Conservation (phyloP, 2,329 filamentous ascomycete genomes). For the Camptophora hylomeconis region DNA sequence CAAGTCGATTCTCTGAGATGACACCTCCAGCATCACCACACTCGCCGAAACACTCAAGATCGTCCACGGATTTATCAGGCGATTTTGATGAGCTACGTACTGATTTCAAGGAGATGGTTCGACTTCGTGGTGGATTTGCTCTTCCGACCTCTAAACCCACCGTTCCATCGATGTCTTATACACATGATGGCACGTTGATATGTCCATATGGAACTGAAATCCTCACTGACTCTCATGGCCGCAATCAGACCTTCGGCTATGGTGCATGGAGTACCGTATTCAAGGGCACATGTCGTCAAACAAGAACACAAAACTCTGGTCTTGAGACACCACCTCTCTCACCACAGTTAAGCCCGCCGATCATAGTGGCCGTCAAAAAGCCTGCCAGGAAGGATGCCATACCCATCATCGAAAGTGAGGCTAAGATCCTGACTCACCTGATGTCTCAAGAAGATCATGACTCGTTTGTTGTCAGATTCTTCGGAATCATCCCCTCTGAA, state of each 20-base stretch:
- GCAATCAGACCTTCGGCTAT: slow-evolving; percentile 27
- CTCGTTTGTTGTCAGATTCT: slow-evolving; percentile 30
- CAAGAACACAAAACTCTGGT: neutral
- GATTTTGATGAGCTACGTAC: no score
- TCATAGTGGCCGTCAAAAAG: slow-evolving; percentile 32
- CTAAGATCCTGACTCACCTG: slow-evolving; percentile 28
- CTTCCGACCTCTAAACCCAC: slow-evolving; percentile 3
- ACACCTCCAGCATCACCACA: slow-evolving; percentile 15
- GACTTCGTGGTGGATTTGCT: no score
- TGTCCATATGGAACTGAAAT: slow-evolving; percentile 15
- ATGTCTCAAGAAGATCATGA: slow-evolving; percentile 22
- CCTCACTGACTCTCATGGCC: slow-evolving; percentile 14
- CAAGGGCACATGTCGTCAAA: slow-evolving; percentile 22
- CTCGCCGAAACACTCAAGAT: slow-evolving; percentile 5
- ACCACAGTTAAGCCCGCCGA: slow-evolving; percentile 7
- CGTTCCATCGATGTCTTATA: neutral
- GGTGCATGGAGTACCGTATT: slow-evolving; percentile 37
- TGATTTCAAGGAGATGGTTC: no score
- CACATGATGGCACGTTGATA: slow-evolving; percentile 5
- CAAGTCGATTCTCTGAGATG: slow-evolving; percentile 3
- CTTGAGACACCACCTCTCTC: slow-evolving; percentile 24
- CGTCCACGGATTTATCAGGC: slow-evolving; percentile 2
- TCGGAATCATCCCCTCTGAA: slow-evolving; percentile 27
- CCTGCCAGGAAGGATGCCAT: slow-evolving; percentile 28
- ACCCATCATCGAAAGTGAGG: slow-evolving; percentile 29